Percentiles rank a stretch among this genome's conserved stretches.
Conservation (phyloP, 495 filamentous ascomycete species). For the Penicillium turbatum region DNA sequence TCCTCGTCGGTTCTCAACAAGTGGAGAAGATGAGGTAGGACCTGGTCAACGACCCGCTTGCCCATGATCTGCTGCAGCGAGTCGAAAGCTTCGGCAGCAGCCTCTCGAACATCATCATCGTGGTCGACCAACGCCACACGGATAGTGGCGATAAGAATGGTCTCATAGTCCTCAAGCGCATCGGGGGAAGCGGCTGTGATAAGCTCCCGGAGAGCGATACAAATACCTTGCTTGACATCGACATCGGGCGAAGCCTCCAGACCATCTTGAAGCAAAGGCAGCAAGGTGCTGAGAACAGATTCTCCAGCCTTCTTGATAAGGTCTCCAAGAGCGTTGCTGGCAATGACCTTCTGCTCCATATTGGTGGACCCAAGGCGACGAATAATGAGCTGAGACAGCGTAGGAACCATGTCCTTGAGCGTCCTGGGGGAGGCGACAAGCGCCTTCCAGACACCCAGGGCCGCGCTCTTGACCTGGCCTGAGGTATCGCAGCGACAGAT, state of each 20-base stretch:
- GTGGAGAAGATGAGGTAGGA: slow-evolving; percentile 85
- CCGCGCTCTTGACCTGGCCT: slow-evolving; percentile 82
- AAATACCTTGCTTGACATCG: slow-evolving; percentile 95
- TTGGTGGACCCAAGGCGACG: slow-evolving; percentile 90
- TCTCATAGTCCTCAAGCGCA: slow-evolving; percentile 88
- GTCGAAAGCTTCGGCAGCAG: slow-evolving; percentile 95
- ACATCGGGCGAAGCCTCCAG: slow-evolving; percentile 84
- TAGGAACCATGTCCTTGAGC: slow-evolving; percentile 91
- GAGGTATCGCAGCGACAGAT: slow-evolving; percentile 98
- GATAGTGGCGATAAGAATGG: slow-evolving; percentile 88
- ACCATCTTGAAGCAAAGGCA: slow-evolving; percentile 91
- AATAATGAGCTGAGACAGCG: slow-evolving; percentile 90
- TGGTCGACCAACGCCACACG: slow-evolving; percentile 88
- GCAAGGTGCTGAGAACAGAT: slow-evolving; percentile 77
- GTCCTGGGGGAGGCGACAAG: slow-evolving; percentile 88
- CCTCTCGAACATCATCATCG: slow-evolving; percentile 85
- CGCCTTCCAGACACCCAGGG: slow-evolving; percentile 93
- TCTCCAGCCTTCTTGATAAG: slow-evolving; percentile 96
- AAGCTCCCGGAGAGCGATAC: slow-evolving; percentile 89
- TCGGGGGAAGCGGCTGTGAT: slow-evolving; percentile 89
- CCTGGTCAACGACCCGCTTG: slow-evolving; percentile 90
- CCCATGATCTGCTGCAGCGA: slow-evolving; percentile 88
- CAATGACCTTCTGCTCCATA: slow-evolving; percentile 98
- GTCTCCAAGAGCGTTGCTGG: slow-evolving; percentile 92
- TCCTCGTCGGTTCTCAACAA: slow-evolving; percentile 79